phyloP scores from a whole-genome alignment of 495 filamentous ascomycete species.

The Penicillium soppii region DNA sequence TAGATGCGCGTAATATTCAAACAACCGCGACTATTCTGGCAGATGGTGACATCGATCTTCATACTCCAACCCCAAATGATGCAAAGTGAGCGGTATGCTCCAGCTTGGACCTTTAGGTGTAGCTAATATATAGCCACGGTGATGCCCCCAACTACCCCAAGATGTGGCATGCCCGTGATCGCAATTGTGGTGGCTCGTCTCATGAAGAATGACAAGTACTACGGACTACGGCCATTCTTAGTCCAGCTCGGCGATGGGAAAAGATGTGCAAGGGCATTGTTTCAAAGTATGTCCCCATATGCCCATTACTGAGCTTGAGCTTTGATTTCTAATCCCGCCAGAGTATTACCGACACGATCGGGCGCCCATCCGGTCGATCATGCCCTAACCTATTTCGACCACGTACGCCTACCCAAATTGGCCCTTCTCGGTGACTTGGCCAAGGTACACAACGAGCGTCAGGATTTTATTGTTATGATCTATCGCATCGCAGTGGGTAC shows the following conservation, averaged over 20 bases:
- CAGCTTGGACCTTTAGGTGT: not conserved
- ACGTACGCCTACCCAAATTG: conserved; percentile 26
- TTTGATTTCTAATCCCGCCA: not conserved
- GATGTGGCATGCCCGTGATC: conserved; percentile 23
- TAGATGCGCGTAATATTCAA: conserved; percentile 37
- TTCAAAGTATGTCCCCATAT: conserved; percentile 11
- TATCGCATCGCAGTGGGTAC: conserved; percentile 27
- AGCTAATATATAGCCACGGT: conserved; percentile 12
- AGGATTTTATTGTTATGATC: conserved; percentile 24
- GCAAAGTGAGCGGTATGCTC: not conserved
- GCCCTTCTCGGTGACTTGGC: conserved; percentile 28
- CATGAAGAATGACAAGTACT: conserved; percentile 22
- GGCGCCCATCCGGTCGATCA: conserved; percentile 34
- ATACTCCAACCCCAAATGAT: conserved; percentile 17
- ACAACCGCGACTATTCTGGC: conserved; percentile 31
- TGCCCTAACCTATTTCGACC: conserved; percentile 33
- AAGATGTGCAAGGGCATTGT: conserved; percentile 32
- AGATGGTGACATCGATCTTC: conserved; percentile 31
- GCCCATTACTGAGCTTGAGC: not conserved
- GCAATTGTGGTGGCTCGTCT: conserved; percentile 37
- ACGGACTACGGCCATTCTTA: conserved; percentile 35
- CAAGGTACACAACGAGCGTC: conserved; percentile 13
- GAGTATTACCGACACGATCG: conserved; percentile 21
- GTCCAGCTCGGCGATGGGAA: conserved; percentile 28
- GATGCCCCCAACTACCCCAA: conserved; percentile 36